Conservation (phyloP, 371 early-diverging fungal species). For the Mortierella sp. region DNA sequence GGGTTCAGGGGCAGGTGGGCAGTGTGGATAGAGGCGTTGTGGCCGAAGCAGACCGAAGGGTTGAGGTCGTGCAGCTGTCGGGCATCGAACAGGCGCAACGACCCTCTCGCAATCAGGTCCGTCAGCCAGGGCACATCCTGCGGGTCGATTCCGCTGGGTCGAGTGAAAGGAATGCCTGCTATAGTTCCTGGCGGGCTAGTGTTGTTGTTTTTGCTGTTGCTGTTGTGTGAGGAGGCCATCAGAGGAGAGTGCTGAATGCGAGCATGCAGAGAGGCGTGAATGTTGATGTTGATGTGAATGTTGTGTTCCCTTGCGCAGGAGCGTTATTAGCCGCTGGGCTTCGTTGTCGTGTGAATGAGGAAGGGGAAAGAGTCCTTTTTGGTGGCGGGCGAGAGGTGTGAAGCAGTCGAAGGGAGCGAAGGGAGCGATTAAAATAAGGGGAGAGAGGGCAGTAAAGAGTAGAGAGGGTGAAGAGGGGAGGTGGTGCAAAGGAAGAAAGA, state of each 20-base stretch:
- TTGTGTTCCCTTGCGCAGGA: neutral
- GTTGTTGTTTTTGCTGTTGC: neutral
- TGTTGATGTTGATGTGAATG: neutral
- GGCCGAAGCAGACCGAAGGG: constrained; percentile 33
- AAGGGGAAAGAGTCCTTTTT: neutral
- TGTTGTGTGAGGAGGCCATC: constrained; percentile 12
- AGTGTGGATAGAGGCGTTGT: constrained; percentile 40
- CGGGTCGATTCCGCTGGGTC: constrained; percentile 40
- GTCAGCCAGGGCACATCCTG: constrained; percentile 55
- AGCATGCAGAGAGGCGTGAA: neutral
- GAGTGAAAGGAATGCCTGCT: constrained; percentile 2
- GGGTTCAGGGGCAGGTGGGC: constrained; percentile 16
- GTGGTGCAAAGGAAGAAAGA: neutral
- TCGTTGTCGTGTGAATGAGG: neutral
- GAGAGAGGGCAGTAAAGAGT: neutral
- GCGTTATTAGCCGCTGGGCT: neutral
- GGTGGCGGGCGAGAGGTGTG: neutral
- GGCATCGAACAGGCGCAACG: constrained; percentile 37
- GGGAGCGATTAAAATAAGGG: neutral
- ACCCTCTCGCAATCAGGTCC: constrained; percentile 36
- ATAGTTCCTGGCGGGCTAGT: neutral
- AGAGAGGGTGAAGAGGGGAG: neutral
- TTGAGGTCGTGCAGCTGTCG: constrained; percentile 36
- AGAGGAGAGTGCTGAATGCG: neutral
- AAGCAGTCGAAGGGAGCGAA: neutral